Evolutionary conservation across 2,329 filamentous ascomycete genomes (phyloP), one percentile per base, ranked within the genome.

Genomic region (Alternaria metachromatica): DNA sequence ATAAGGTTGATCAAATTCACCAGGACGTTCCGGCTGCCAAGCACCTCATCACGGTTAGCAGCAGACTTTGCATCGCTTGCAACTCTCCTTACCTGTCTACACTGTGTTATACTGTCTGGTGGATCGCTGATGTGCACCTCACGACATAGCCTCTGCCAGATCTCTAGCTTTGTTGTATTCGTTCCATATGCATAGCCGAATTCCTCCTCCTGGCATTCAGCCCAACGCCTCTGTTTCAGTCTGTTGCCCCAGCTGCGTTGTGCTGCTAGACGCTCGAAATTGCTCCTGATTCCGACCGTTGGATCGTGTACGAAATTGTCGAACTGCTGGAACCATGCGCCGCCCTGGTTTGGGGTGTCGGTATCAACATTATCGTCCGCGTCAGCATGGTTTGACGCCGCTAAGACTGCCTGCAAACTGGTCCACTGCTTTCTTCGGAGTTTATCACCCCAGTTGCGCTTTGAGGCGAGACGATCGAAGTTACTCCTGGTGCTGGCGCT

Each of bases 1-100:
- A 73, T 64, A 11, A 73, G 46, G 51, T 73, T 71, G 8, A 68
- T 62, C n/a, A 73, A 43, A 23, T 73, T 73, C 55, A 73, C 65
- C 15, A 58, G 49, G 10, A 71, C 63, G 11, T 65, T 59, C 18
- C 49, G 65, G 25, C 61, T 53, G 15, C 60, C 60, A 11, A 69
- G 64, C 10, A 63, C 33, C 65, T 70, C 8, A 18, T n/a, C 7
- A 20, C 10, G 12, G 37, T 50, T 50, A 20, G 20, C 18, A 25
- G 25, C 30, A 21, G n/a, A 7, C 21, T 25, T 20, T 37, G 21
- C 2, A 13, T 50, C 21, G 37, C n/a, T 28, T n/a, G 4, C 23
- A n/a, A 30, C 26, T 18, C 4, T 15, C 56, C 55, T 44, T 48
- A 67, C 69, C 58, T 65, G 64, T 55, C 67, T 73, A 60, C 66